A percentile compares a stretch with the other conserved stretches of the same genome.
These are phyloP conservation scores for Panicum hallii DNA, from an alignment of 202 grass and related monocot species.

Conservation along the genomic window DNA sequence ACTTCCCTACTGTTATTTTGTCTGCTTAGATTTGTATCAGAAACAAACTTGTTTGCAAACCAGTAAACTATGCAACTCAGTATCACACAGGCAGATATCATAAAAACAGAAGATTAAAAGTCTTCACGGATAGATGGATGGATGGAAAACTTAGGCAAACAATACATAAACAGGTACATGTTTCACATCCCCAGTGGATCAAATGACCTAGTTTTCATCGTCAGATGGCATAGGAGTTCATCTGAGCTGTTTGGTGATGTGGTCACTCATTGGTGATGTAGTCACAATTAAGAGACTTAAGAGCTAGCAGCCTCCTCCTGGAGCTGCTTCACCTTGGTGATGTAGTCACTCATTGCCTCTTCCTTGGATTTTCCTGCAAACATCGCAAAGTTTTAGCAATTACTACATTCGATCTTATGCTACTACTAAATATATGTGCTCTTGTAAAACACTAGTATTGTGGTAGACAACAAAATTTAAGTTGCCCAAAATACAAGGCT, in stretches of 20 bases:
- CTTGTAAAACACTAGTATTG: neutral
- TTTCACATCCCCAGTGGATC: slow-evolving; percentile 42
- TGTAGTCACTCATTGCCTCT: slow-evolving; percentile 77
- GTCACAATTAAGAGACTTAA: slow-evolving; percentile 49
- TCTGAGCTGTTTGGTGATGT: slow-evolving; percentile 10
- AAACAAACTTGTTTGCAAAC: neutral
- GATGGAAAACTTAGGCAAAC: slow-evolving; percentile 26
- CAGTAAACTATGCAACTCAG: neutral
- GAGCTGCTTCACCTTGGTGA: slow-evolving; percentile 92
- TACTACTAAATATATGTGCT: neutral
- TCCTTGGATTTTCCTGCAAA: slow-evolving; percentile 65
- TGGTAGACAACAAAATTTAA: neutral
- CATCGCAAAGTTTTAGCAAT: slow-evolving; percentile 17
- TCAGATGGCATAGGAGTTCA: slow-evolving; percentile 24
- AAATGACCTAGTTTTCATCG: slow-evolving; percentile 27
- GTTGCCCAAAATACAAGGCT: neutral
- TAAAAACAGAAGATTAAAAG: slow-evolving; percentile 10
- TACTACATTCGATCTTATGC: neutral
- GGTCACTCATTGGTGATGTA: too few relatives aligned
- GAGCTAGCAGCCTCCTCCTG: slow-evolving; percentile 54
- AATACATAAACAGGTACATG: slow-evolving; percentile 46
- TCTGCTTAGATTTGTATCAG: neutral
- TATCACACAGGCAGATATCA: slow-evolving; percentile 24
- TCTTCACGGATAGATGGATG: slow-evolving; percentile 3
- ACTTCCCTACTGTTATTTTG: too few relatives aligned